Base-by-base conservation (phyloP, 164 flowering plant genomes). In the Tetracentron sinense region DNA sequence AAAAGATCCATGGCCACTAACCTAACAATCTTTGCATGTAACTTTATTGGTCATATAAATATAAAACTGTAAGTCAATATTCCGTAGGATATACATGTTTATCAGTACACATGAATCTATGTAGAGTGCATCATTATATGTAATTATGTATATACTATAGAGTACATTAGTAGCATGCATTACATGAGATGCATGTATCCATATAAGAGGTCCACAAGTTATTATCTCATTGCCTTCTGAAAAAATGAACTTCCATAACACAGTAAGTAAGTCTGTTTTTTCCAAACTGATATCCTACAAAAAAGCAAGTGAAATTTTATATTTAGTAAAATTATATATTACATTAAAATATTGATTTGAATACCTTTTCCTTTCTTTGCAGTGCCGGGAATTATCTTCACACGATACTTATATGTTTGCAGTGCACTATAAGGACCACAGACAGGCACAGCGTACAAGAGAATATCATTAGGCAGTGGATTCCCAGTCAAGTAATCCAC, bases 301-400 rank as follows among this genome's bases (percentile, higher is more conserved):
- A 3, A 16, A 38, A 16, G 21, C 17, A 44, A 38, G 6, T 23
- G 22, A 48, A 56, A 21, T 16, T 30, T 29, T 1, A 15, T 33
- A 46, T 11, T 11, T 47, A 20, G 26, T 14, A 23, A 53, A 8
- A 20, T 26, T 15, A 27, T n/a, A 27, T 0, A 50, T 12, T 20
- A 38, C 25, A 58, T 2, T 6, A 38, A n/a, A 48, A 69, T 52
- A 8, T n/a, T n/a, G 19, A 53, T n/a, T 30, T 2, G 20, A 12
- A 42, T 79, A 89, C 97, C 98, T 90, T 93, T 93, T 53, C 98
- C 98, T 80, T 70, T 90, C 85, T 90, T 93, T 42, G 86, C 81
- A 58, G 88, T 71, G 56, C 98, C 98, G 20, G 97, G 98, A 63
- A 79, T 78, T 27, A 90, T 82, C 85, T 93, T 93, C 68, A 85